Conservation (phyloP, 2,329 filamentous ascomycete species). For the Chalaropsis ovoidea region DNA sequence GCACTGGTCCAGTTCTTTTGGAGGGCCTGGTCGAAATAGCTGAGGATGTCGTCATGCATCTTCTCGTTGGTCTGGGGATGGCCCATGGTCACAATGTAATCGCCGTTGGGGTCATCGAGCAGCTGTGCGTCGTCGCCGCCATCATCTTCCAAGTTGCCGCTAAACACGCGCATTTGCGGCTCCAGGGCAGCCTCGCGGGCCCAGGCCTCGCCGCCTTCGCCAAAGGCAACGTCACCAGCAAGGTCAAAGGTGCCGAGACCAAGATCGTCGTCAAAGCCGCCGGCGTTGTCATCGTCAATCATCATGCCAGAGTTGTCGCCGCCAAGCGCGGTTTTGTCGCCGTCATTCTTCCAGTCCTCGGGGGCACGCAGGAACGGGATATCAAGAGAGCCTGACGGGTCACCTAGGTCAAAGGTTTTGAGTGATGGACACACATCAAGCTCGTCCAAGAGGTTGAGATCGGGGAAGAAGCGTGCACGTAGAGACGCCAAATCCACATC, state of each 20-base stretch:
- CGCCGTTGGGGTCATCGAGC: constrained; percentile 49
- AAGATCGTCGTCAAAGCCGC: constrained; percentile 62
- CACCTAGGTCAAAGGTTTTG: constrained; percentile 84
- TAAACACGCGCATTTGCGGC: constrained; percentile 73
- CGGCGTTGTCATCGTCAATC: constrained; percentile 73
- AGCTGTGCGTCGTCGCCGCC: constrained; percentile 37
- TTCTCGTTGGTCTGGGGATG: constrained; percentile 48
- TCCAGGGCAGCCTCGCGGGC: constrained; percentile 79
- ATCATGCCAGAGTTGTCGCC: constrained; percentile 70
- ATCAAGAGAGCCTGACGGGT: constrained; percentile 73
- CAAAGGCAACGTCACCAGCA: constrained; percentile 73
- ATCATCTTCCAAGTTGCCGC: constrained; percentile 48
- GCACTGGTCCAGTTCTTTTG: constrained; percentile 97
- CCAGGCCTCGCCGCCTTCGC: constrained; percentile 93
- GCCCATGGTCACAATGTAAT: constrained; percentile 71
- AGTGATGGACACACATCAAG: constrained; percentile 92
- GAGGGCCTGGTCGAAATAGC: constrained; percentile 92
- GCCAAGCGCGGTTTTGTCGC: constrained; percentile 44
- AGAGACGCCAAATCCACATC: constrained; percentile 72
- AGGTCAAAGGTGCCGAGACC: constrained; percentile 62
- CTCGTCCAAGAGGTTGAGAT: constrained; percentile 63
- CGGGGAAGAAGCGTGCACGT: constrained; percentile 73
- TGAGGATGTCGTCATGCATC: constrained; percentile 86
- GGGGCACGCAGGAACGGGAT: constrained; percentile 84
- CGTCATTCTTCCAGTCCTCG: constrained; percentile 65